A percentile compares a stretch with the other conserved stretches of the same genome.
These are phyloP conservation scores for Marvania coccoides DNA, from an alignment of 139 green algal genomes.

Conservation along the genomic window DNA sequence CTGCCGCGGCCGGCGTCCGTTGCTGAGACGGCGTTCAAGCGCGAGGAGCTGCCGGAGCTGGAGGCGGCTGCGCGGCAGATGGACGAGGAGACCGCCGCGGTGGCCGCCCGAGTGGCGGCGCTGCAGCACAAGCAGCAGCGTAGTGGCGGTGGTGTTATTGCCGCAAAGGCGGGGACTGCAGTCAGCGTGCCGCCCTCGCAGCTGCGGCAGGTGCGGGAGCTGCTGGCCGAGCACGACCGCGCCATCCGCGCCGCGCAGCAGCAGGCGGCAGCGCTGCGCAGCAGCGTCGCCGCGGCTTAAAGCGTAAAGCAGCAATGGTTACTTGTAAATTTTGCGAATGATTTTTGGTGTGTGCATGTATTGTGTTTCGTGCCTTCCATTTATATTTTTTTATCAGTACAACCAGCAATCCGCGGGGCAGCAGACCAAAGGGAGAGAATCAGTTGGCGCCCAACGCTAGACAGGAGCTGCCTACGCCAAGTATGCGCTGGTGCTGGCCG, in stretches of 20 bases:
- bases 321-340: too few species aligned
- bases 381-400: too few species aligned
- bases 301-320: too few species aligned
- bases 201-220: slow-evolving; percentile 30
- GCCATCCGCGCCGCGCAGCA: not conserved
- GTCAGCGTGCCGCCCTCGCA: slow-evolving; percentile 11
- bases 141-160: not conserved
- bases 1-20: slow-evolving; percentile 37
- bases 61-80: slow-evolving; percentile 13
- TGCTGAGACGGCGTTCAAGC: slow-evolving; percentile 32
- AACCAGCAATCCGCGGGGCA: too few species aligned
- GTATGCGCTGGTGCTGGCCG: too few species aligned
- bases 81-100: not conserved
- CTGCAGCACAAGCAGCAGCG: slow-evolving; percentile 4
- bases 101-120: slow-evolving; percentile 1
- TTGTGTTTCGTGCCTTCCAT: too few species aligned
- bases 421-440: too few species aligned
- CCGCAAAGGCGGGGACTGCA: not conserved
- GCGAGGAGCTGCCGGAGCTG: slow-evolving; percentile 18
- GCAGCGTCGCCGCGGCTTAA: too few species aligned
- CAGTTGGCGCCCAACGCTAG: too few species aligned
- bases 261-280: slow-evolving; percentile 1
- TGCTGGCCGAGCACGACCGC: slow-evolving; percentile 7
- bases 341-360: too few species aligned
- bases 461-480: too few species aligned